Conservation (phyloP, 495 filamentous ascomycete genomes). For the Jackrogersella minutella region DNA sequence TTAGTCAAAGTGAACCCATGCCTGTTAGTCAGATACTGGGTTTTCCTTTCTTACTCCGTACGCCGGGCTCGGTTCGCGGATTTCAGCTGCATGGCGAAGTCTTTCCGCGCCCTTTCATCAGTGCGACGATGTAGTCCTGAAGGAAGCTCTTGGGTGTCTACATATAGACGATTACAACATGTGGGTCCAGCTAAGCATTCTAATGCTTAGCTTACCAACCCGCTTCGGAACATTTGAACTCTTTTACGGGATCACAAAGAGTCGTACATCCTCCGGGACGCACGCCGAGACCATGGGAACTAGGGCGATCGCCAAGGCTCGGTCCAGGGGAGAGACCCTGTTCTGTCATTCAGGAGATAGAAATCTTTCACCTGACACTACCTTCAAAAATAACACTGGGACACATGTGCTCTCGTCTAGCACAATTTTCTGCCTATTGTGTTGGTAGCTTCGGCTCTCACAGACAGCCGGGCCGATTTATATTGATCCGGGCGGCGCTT, state of each 20-base stretch:
- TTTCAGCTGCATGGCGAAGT: slow-evolving; percentile 78
- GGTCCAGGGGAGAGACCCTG: slow-evolving; percentile 9
- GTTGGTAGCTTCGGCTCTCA: slow-evolving; percentile 17
- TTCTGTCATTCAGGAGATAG: background rate
- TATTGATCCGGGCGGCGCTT: slow-evolving; percentile 13
- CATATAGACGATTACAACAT: background rate
- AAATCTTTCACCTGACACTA: background rate
- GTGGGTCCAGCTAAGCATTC: slow-evolving; percentile 10
- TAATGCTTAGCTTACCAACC: slow-evolving; percentile 4
- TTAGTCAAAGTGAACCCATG: slow-evolving; percentile 34
- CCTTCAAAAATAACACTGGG: background rate
- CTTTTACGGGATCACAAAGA: slow-evolving; percentile 3
- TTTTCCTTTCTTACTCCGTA: background rate
- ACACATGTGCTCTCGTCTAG: background rate
- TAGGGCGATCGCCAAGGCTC: slow-evolving; percentile 33
- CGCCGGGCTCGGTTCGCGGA: background rate
- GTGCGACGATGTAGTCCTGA: slow-evolving; percentile 76
- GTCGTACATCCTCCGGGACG: slow-evolving; percentile 7
- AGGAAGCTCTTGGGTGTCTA: slow-evolving; percentile 2
- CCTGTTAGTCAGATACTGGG: slow-evolving; percentile 9
- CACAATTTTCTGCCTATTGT: background rate
- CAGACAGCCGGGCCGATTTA: slow-evolving; percentile 32
- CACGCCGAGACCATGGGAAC: slow-evolving; percentile 22
- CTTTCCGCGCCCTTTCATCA: slow-evolving; percentile 78
- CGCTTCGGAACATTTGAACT: background rate